Percentiles rank a stretch among this genome's conserved stretches.
Evolutionary conservation across 2,329 filamentous ascomycete species (phyloP).

Genomic region (Pseudonectria foliicola): DNA sequence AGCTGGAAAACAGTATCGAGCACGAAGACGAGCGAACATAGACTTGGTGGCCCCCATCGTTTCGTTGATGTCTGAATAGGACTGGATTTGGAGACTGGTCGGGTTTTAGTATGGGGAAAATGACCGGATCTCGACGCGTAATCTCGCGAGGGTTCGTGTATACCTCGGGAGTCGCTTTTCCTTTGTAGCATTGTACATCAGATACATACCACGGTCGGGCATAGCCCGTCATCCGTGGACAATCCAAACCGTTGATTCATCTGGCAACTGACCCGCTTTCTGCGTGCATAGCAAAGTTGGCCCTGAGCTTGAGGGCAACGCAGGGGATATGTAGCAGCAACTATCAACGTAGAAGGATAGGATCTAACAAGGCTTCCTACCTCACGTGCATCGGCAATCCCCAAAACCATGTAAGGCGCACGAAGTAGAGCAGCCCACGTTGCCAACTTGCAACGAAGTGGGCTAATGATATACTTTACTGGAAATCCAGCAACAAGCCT

Average conservation of each 20-base stretch:
- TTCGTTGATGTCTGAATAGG: constrained; percentile 12
- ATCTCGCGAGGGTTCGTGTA: constrained; percentile 5
- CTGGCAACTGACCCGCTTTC: constrained; percentile 1
- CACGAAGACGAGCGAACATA: constrained; percentile 15
- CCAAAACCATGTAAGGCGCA: no score
- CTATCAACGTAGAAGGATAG: no score
- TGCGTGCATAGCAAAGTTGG: no score
- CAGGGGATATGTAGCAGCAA: no score
- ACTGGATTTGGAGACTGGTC: constrained; percentile 16
- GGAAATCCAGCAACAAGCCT: no score
- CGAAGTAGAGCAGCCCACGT: no score
- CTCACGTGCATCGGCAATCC: no score
- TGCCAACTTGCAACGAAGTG: no score
- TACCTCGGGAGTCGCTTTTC: constrained; percentile 22
- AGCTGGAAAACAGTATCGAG: constrained; percentile 13
- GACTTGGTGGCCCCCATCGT: constrained; percentile 11
- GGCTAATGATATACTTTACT: no score
- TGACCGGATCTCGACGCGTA: constrained; percentile 7
- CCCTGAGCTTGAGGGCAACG: no score
- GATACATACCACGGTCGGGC: constrained; percentile 14
- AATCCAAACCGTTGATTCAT: constrained; percentile 11
- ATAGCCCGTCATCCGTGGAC: constrained; percentile 9
- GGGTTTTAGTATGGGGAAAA: constrained; percentile 16
- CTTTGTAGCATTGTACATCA: constrained; percentile 29
- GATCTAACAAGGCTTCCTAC: no score